phyloP scores from a whole-genome alignment of 441 rosid genomes.

The Theobroma grandiflorum region DNA sequence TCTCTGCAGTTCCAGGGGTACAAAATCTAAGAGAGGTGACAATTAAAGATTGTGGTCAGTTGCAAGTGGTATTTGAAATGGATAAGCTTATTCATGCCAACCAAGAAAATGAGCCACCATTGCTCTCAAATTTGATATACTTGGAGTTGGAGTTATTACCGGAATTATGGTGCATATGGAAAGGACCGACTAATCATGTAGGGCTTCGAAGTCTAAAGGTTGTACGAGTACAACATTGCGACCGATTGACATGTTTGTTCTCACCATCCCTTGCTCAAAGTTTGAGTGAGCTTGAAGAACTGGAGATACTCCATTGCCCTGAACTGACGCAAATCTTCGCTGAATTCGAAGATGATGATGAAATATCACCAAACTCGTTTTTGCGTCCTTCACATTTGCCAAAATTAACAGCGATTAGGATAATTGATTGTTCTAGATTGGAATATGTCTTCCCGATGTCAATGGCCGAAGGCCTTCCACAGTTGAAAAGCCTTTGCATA shows the following conservation, averaged over 20 bases:
- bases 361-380: neutral
- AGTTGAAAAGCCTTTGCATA: constrained; percentile 9
- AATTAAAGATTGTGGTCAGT: neutral
- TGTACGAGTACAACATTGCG: neutral
- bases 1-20: neutral
- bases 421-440: neutral
- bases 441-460: neutral
- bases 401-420: neutral
- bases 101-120: neutral
- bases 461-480: neutral
- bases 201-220: constrained; percentile 12
- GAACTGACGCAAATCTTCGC: constrained; percentile 17
- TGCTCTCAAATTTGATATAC: constrained; percentile 1
- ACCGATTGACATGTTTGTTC: constrained; percentile 21
- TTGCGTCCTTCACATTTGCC: neutral
- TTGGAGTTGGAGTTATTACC: neutral
- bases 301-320: neutral
- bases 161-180: constrained; percentile 23
- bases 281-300: neutral
- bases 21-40: neutral
- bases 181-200: constrained; percentile 16
- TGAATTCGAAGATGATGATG: neutral
- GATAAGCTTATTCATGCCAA: neutral
- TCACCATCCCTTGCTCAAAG: constrained; percentile 24
- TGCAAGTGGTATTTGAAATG: neutral